phyloP scores from a whole-genome alignment of 345 rosid species.

The Hibiscus syriacus region DNA sequence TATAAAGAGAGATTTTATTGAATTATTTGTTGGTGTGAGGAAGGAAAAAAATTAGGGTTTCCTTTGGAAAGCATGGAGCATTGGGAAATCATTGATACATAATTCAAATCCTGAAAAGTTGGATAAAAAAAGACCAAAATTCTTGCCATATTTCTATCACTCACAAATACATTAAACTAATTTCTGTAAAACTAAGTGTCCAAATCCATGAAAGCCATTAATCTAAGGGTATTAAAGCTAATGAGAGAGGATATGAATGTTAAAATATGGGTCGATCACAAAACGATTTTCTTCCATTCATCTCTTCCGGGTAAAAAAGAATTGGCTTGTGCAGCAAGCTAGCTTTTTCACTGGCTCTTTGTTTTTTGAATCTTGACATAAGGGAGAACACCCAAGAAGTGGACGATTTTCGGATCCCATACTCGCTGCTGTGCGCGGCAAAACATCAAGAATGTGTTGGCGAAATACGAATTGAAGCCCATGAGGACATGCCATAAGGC shows the following conservation, averaged over 20 bases:
- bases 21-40: too few relatives aligned
- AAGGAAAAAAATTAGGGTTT: too few relatives aligned
- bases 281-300: not conserved
- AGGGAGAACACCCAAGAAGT: constrained; percentile 58
- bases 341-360: constrained; percentile 39
- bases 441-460: constrained; percentile 94
- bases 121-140: not conserved
- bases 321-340: not conserved
- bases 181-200: not conserved
- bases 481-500: constrained; percentile 87
- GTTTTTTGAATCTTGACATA: constrained; percentile 78
- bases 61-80: too few relatives aligned
- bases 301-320: not conserved
- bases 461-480: constrained; percentile 85
- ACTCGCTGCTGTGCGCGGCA: constrained; percentile 81
- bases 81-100: not conserved
- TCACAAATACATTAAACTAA: not conserved
- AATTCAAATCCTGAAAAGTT: not conserved
- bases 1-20: too few relatives aligned
- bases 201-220: not conserved
- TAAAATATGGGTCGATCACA: not conserved
- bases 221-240: not conserved
- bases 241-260: not conserved
- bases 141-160: not conserved
- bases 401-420: constrained; percentile 64